Base-by-base conservation (phyloP, 345 rosid species). In the Aurinia saxatilis region DNA sequence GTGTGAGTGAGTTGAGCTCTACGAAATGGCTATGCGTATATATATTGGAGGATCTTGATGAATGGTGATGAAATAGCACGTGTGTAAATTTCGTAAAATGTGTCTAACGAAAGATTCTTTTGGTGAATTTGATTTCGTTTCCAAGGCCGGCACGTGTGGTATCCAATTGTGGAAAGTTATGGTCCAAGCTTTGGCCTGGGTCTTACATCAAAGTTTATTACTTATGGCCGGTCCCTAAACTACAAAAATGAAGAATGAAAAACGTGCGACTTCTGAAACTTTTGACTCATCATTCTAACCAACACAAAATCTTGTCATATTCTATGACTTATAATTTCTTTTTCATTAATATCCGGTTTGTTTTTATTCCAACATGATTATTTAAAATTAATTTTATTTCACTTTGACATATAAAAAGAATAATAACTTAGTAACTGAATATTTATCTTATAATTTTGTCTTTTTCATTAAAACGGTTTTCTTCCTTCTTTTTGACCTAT, bases 261-360 rank as follows among this genome's bases (percentile, higher is more conserved):
- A 68, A 59, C 53, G 31, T 59, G 72, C 9, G 66, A 50, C 52
- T 41, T 49, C n/a, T n/a, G n/a, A n/a, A n/a, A n/a, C n/a, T n/a
- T n/a, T n/a, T n/a, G n/a, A n/a, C n/a, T n/a, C n/a, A n/a, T n/a
- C n/a, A n/a, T n/a, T n/a, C n/a, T n/a, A n/a, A n/a, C n/a, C n/a
- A n/a, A n/a, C n/a, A n/a, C n/a, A n/a, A n/a, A n/a, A n/a, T n/a
- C n/a, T n/a, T n/a, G n/a, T n/a, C n/a, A n/a, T n/a, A n/a, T n/a
- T n/a, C n/a, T n/a, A n/a, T n/a, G n/a, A n/a, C n/a, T n/a, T n/a
- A n/a, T n/a, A n/a, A n/a, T n/a, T n/a, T n/a, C n/a, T n/a, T n/a
- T n/a, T n/a, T n/a, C n/a, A n/a, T n/a, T n/a, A n/a, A n/a, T n/a
- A n/a, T n/a, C n/a, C n/a, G n/a, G n/a, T n/a, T n/a, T n/a, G n/a